Conservation (phyloP, 257 asterid species). For the Orobanche coerulescens region DNA sequence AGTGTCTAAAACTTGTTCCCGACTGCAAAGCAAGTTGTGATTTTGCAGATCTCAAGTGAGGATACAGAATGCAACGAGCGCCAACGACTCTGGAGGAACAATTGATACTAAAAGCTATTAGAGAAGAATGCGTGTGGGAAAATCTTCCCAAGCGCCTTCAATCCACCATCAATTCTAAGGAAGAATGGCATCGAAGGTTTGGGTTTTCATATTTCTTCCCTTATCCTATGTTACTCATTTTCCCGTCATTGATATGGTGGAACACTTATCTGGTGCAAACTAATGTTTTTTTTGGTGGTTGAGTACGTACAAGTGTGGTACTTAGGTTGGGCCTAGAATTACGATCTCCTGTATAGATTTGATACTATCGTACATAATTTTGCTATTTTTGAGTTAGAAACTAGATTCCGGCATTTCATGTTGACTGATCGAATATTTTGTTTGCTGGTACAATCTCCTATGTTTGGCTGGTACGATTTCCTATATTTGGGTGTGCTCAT, state of each 20-base stretch:
- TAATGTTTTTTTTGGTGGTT: too few relatives aligned
- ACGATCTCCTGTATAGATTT: background rate
- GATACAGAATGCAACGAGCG: constrained; percentile 56
- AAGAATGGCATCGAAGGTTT: constrained; percentile 94
- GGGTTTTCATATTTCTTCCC: background rate
- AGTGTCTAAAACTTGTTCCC: constrained; percentile 10
- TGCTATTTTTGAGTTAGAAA: constrained; percentile 3
- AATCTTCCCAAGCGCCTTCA: constrained; percentile 93
- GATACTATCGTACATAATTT: background rate
- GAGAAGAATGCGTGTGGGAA: constrained; percentile 82
- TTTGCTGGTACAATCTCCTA: background rate
- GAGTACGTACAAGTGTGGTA: background rate
- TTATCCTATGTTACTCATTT: background rate
- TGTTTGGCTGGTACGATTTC: background rate
- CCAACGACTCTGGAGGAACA: constrained; percentile 87
- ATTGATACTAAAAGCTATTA: constrained; percentile 65
- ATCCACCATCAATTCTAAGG: constrained; percentile 71
- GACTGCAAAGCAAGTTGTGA: constrained; percentile 4
- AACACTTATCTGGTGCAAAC: background rate
- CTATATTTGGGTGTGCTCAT: background rate
- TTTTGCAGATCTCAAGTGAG: constrained; percentile 23
- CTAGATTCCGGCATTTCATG: background rate
- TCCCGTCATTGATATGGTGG: background rate
- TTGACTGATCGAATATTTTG: background rate
- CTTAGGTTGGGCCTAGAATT: background rate